phyloP scores from a whole-genome alignment of 139 green algal species.

The Raphidocelis subcapitata region DNA sequence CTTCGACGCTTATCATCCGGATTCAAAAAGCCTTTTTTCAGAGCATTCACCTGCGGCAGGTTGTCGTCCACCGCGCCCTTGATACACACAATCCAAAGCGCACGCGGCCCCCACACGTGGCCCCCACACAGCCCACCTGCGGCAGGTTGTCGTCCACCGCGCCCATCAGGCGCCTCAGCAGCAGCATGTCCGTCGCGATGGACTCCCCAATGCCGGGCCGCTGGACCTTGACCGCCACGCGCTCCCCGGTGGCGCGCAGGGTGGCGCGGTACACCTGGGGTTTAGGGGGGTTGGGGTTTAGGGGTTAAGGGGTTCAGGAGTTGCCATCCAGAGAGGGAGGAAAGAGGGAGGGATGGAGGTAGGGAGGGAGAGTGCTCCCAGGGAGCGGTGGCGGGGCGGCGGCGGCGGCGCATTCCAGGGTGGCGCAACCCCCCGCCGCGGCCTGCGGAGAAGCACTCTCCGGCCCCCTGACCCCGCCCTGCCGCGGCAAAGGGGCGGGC shows the following conservation, averaged over 20 bases:
- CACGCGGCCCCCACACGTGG: too few species aligned
- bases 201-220: conserved; percentile 86
- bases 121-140: not conserved
- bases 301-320: not conserved
- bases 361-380: too few species aligned
- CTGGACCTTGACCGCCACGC: conserved; percentile 97
- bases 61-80: conserved; percentile 72
- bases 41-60: conserved; percentile 41
- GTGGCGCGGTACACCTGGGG: conserved; percentile 81
- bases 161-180: conserved; percentile 80
- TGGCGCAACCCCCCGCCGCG: too few species aligned
- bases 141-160: conserved; percentile 69
- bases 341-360: not conserved
- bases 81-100: too few species aligned
- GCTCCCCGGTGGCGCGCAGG: conserved; percentile 71
- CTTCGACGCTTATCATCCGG: too few species aligned
- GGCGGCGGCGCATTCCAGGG: too few species aligned
- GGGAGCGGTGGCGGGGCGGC: too few species aligned
- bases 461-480: too few species aligned
- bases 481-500: too few species aligned
- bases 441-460: too few species aligned
- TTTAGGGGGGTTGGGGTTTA: too few species aligned
- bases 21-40: too few species aligned
- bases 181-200: conserved; percentile 93
- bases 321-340: not conserved